Conservation (phyloP, 2,329 filamentous ascomycete genomes). For the Talaromyces funiculosus region DNA sequence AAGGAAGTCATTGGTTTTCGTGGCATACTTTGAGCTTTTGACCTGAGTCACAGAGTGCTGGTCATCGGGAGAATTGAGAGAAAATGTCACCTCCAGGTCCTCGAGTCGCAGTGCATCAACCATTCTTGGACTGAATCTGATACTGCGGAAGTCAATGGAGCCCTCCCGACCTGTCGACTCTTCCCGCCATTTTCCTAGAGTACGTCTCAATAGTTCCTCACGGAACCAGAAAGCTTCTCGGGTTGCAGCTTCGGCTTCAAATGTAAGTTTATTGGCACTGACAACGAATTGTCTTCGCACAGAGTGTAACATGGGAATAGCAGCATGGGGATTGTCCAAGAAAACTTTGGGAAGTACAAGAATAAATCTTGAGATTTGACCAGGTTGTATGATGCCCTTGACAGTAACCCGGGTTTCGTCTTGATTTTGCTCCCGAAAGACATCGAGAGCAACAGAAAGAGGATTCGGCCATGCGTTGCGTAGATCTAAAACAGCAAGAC, state of each 20-base stretch:
- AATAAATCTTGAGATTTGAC: constrained; percentile 65
- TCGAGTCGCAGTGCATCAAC: constrained; percentile 77
- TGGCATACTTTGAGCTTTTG: constrained; percentile 43
- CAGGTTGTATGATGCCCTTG: constrained; percentile 49
- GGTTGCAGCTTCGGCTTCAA: constrained; percentile 69
- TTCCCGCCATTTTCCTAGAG: constrained; percentile 68
- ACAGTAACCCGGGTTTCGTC: constrained; percentile 28
- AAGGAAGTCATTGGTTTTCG: constrained; percentile 58
- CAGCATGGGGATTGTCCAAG: constrained; percentile 67
- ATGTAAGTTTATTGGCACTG: constrained; percentile 69
- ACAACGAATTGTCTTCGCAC: constrained; percentile 92
- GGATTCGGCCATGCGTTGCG: constrained; percentile 85
- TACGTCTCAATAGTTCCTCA: constrained; percentile 66
- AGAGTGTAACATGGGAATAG: constrained; percentile 74
- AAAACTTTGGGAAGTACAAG: constrained; percentile 71
- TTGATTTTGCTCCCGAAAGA: constrained; percentile 27
- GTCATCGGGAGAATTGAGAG: constrained; percentile 23
- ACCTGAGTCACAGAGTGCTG: constrained; percentile 30
- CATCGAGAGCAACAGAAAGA: constrained; percentile 59
- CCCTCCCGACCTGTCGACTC: constrained; percentile 56
- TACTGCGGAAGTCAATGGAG: constrained; percentile 67
- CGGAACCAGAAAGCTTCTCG: constrained; percentile 90
- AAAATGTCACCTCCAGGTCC: constrained; percentile 63
- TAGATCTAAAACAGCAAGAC: constrained; percentile 74
- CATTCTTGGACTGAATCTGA: constrained; percentile 71